Base-by-base conservation (phyloP, 2,329 filamentous ascomycete genomes). In the Helicocarpus griseus region DNA sequence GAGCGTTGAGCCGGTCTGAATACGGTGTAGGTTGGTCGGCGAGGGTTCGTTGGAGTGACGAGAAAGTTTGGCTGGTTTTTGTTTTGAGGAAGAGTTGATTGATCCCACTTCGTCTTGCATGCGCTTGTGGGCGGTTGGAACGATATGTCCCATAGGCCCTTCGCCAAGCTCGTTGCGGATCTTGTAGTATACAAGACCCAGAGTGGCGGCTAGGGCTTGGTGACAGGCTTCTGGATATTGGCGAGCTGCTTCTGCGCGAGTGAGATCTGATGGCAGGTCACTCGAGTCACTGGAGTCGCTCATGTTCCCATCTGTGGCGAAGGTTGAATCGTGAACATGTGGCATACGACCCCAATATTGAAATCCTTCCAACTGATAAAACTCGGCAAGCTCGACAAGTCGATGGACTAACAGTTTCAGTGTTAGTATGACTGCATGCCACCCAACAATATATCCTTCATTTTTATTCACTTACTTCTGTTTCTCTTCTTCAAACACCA, bases 401-500 rank as follows among this genome's bases (percentile, higher is more conserved):
- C 68, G 68, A 56, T 69, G 63, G 35, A 68, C 68, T 71, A 48
- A n/a, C 33, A 40, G 17, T 44, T 26, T 39, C 19, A 53, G 21
- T n/a, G 40, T 36, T 40, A 49, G 22, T 49, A 38, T 49, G 26
- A 24, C 14, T 13, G 33, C 35, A 35, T 33, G 29, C 44, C 29
- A 46, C 21, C 26, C 5, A 9, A 33, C 19, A n/a, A 17, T 22
- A 28, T 17, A 1, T 8, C 22, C 24, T 50, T 28, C n/a, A 39
- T 21, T 26, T 22, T 46, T 22, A 46, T 52, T 24, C 13, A 52
- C 68, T 69, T 57, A 71, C 68, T 55, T 57, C 67, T 57, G 56
- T 63, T 70, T 56, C 63, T 60, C 58, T 69, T 69, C 59, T 70
- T 70, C 49, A 71, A 56, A 53, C 66, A 69, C 68, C 68, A 71